These are phyloP conservation scores for Haplosporangium sp. DNA, from an alignment of 371 early-diverging fungal species.

Conservation along the genomic window DNA sequence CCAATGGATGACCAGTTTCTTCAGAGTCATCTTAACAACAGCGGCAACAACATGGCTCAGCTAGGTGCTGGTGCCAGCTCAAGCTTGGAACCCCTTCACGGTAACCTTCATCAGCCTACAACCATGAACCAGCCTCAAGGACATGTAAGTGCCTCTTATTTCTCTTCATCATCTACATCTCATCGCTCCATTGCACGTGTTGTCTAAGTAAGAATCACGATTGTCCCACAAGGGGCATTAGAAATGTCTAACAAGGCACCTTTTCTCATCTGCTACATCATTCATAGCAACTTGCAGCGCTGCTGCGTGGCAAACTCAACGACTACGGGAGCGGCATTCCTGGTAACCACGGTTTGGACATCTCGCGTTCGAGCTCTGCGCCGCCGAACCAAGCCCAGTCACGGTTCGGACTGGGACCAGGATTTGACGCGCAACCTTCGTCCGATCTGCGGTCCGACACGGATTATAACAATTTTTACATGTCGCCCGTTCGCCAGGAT, in stretches of 20 bases:
- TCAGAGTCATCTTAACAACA: conserved; percentile 27
- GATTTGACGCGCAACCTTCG: conserved; percentile 49
- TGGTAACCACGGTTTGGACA: conserved; percentile 42
- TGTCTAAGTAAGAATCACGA: no score
- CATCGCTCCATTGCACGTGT: no score
- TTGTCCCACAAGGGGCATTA: not conserved
- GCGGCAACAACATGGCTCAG: conserved; percentile 17
- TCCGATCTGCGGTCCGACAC: conserved; percentile 46
- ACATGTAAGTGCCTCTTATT: conserved; percentile 26
- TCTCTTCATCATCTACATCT: no score
- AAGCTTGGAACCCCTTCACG: conserved; percentile 16
- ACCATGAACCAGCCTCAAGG: conserved; percentile 55
- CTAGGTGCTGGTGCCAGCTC: conserved; percentile 15
- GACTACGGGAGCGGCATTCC: conserved; percentile 44
- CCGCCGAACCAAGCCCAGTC: conserved; percentile 53
- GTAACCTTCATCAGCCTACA: conserved; percentile 50
- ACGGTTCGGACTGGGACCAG: conserved; percentile 50
- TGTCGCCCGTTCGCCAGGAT: conserved; percentile 41
- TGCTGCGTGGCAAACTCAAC: conserved; percentile 50
- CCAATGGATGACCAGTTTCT: conserved; percentile 54
- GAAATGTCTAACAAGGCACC: not conserved
- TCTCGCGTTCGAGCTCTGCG: conserved; percentile 54
- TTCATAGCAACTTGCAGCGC: conserved; percentile 41
- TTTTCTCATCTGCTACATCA: not conserved
- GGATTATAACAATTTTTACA: conserved; percentile 37